Evolutionary conservation across 208 protist genomes (phyloP).

Genomic region (Crithidia mellificae): DNA sequence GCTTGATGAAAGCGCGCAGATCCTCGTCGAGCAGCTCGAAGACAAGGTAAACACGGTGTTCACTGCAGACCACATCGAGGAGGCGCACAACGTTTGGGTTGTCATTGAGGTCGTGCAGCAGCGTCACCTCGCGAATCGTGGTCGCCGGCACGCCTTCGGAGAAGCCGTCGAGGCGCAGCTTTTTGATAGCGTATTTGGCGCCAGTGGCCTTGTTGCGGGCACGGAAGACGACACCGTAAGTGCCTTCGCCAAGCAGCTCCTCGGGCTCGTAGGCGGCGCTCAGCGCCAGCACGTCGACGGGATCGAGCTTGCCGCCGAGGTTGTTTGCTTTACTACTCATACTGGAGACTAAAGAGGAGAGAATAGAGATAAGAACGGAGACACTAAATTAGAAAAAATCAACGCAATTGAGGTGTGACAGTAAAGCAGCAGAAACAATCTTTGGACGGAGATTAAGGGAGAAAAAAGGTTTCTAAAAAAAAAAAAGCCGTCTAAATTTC

Average conservation of each 20-base stretch:
- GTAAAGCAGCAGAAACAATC: no score
- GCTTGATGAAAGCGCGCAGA: slow-evolving; percentile 87
- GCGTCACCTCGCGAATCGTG: slow-evolving; percentile 91
- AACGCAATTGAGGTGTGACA: no score
- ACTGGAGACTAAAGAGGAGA: background rate
- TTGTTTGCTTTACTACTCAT: slow-evolving; percentile 22
- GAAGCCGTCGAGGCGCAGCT: slow-evolving; percentile 67
- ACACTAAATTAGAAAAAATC: background rate
- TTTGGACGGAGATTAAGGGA: no score
- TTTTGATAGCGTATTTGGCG: slow-evolving; percentile 78
- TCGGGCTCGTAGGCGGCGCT: slow-evolving; percentile 50
- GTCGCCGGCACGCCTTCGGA: slow-evolving; percentile 91
- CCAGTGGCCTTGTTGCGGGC: slow-evolving; percentile 66
- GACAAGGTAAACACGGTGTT: slow-evolving; percentile 95
- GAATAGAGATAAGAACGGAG: background rate
- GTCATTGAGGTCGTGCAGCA: slow-evolving; percentile 88
- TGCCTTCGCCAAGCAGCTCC: slow-evolving; percentile 94
- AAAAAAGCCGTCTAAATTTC: no score
- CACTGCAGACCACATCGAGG: slow-evolving; percentile 95
- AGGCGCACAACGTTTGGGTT: slow-evolving; percentile 93
- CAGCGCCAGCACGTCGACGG: slow-evolving; percentile 51
- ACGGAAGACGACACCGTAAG: slow-evolving; percentile 95
- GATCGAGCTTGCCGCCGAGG: slow-evolving; percentile 51
- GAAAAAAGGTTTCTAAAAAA: no score
- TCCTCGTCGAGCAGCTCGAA: slow-evolving; percentile 97